Conservation (phyloP, 164 flowering plant species). For the Chimonanthus praecox region DNA sequence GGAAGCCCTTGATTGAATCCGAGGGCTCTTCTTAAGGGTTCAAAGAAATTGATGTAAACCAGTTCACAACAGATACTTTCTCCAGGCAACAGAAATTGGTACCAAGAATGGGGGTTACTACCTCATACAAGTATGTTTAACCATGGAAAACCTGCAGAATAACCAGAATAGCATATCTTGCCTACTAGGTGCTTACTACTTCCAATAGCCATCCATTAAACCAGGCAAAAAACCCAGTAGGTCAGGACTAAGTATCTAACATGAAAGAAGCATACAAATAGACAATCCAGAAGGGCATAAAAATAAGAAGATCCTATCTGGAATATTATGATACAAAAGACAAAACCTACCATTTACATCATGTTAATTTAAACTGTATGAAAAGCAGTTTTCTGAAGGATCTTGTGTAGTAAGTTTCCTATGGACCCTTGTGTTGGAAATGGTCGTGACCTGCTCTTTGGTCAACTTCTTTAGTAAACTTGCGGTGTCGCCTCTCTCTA, state of each 20-base stretch:
- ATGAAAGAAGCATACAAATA: background rate
- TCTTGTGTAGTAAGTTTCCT: background rate
- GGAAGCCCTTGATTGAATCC: no score
- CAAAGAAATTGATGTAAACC: no score
- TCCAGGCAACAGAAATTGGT: no score
- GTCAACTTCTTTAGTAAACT: conserved; percentile 33
- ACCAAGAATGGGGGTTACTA: no score
- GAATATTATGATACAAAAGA: background rate
- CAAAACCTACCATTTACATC: background rate
- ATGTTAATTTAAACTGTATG: background rate
- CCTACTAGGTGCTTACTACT: no score
- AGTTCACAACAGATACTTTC: no score
- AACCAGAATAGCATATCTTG: no score
- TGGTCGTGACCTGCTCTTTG: background rate
- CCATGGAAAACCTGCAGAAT: no score
- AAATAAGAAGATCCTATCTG: background rate
- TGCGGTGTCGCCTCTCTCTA: conserved; percentile 75
- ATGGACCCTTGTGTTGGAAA: background rate
- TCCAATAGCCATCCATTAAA: no score
- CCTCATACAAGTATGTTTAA: no score
- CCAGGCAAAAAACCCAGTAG: no score
- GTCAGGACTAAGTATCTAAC: background rate
- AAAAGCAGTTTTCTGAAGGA: background rate
- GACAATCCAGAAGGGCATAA: background rate
- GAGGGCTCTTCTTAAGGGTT: no score